Conservation (phyloP, 1,139 yeast species). For the Suhomyces ambrosiae region DNA sequence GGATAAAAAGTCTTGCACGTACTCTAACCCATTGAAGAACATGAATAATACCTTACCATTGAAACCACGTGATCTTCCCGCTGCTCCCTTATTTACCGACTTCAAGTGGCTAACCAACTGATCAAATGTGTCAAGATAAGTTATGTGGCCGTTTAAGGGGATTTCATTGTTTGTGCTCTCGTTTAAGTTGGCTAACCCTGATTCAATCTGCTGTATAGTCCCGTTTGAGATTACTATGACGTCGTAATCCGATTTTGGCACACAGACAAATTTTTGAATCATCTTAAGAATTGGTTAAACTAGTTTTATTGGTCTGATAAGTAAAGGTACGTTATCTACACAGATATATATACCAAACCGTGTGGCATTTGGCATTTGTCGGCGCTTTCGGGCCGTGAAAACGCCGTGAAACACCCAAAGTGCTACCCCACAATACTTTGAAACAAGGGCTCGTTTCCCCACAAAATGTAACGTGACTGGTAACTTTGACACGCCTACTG, state of each 20-base stretch:
- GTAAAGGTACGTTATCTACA: conserved; percentile 10
- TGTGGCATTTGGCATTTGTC: conserved; percentile 9
- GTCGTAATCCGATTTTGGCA: conserved; percentile 38
- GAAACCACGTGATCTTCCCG: conserved; percentile 16
- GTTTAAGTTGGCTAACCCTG: conserved; percentile 29
- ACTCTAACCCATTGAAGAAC: conserved; percentile 43
- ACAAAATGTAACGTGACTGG: not conserved
- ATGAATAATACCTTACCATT: conserved; percentile 40
- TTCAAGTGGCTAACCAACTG: conserved; percentile 24
- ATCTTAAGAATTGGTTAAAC: conserved; percentile 17
- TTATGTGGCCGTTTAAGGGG: conserved; percentile 28
- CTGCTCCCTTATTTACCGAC: conserved; percentile 2
- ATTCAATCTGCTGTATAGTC: conserved; percentile 33
- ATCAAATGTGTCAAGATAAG: conserved; percentile 32
- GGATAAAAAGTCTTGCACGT: conserved; percentile 34
- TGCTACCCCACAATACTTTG: conserved; percentile 6
- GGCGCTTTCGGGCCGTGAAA: conserved; percentile 10
- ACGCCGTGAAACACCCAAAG: conserved; percentile 7
- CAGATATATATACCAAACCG: conserved; percentile 11
- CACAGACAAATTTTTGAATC: conserved; percentile 42
- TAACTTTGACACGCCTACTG: too few relatives aligned
- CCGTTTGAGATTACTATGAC: conserved; percentile 42
- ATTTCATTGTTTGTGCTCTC: conserved; percentile 29
- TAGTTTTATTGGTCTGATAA: conserved; percentile 22
- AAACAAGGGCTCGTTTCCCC: not conserved